Conservation (phyloP, 192 early-diverging fungal species). For the Allomyces arbusculus region DNA sequence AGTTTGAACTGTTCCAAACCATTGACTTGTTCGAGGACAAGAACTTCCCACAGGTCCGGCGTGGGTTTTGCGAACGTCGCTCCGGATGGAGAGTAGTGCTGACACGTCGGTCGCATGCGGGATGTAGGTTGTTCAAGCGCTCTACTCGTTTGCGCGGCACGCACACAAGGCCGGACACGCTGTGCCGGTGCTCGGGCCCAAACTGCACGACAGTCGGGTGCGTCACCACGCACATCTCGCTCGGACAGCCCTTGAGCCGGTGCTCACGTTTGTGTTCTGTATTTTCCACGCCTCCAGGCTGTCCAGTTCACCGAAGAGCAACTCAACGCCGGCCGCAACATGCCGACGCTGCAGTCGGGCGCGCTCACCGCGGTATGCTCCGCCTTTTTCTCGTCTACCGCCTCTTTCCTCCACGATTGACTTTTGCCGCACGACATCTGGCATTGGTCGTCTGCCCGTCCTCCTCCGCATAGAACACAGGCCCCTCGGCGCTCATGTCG, state of each 20-base stretch:
- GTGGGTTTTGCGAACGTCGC: not conserved
- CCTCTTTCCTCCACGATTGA: too few species aligned
- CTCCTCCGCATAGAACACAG: too few species aligned
- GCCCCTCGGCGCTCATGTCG: too few species aligned
- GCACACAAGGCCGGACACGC: constrained; percentile 35
- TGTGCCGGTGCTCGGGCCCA: constrained; percentile 40
- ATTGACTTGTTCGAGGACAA: constrained; percentile 62
- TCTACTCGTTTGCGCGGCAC: constrained; percentile 50
- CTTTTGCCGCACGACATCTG: too few species aligned
- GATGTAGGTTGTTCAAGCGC: constrained; percentile 37
- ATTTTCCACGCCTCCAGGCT: constrained; percentile 8
- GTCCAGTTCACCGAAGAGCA: constrained; percentile 39
- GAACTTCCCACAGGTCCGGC: constrained; percentile 27
- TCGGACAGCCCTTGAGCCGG: not conserved
- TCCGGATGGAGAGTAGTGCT: constrained; percentile 15
- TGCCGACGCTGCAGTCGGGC: constrained; percentile 1
- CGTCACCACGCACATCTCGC: not conserved
- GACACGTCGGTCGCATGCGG: constrained; percentile 1
- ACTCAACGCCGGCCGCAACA: constrained; percentile 27
- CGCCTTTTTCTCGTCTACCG: too few species aligned
- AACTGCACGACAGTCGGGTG: constrained; percentile 41
- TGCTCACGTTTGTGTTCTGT: not conserved
- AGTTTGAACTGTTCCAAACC: constrained; percentile 57
- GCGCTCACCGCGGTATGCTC: too few species aligned
- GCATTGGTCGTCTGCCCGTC: too few species aligned